A percentile compares a stretch with the other conserved stretches of the same genome.
phyloP scores from a whole-genome alignment of 1,139 yeast genomes.

The Trichomonascaceae sp. region DNA sequence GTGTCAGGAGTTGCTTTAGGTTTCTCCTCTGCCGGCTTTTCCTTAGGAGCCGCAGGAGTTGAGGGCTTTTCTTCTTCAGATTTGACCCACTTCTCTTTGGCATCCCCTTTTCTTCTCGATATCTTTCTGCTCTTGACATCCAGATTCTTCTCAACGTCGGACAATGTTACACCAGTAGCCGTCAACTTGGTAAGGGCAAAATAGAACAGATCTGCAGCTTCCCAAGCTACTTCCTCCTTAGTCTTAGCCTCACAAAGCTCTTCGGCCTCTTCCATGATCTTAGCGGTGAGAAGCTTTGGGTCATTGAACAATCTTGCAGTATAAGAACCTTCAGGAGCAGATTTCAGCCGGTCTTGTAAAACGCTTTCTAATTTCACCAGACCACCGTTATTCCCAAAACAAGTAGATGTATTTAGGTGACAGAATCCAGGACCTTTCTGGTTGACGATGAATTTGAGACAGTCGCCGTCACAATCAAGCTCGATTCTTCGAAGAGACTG shows the following conservation, averaged over 20 bases:
- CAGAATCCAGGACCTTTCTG: constrained; percentile 88
- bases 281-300: constrained; percentile 67
- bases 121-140: constrained; percentile 80
- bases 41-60: constrained; percentile 12
- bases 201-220: constrained; percentile 90
- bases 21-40: constrained; percentile 17
- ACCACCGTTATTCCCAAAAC: constrained; percentile 61
- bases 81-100: constrained; percentile 66
- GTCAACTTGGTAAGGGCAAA: constrained; percentile 86
- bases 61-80: constrained; percentile 14
- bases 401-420: constrained; percentile 72
- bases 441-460: constrained; percentile 76
- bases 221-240: constrained; percentile 84
- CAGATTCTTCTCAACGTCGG: constrained; percentile 77
- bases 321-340: constrained; percentile 88
- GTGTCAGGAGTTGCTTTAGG: constrained; percentile 13
- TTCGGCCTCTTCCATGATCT: constrained; percentile 93
- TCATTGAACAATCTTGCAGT: constrained; percentile 84
- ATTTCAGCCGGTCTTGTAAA: constrained; percentile 40
- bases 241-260: constrained; percentile 79
- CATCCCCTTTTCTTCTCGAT: constrained; percentile 93
- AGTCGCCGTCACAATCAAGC: constrained; percentile 89
- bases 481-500: constrained; percentile 63
- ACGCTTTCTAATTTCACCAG: constrained; percentile 61
- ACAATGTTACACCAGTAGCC: constrained; percentile 69